A percentile compares a stretch with the other conserved stretches of the same genome.
These are phyloP conservation scores for Teunomyces kruisii DNA, from an alignment of 805 yeast species.

Conservation along the genomic window DNA sequence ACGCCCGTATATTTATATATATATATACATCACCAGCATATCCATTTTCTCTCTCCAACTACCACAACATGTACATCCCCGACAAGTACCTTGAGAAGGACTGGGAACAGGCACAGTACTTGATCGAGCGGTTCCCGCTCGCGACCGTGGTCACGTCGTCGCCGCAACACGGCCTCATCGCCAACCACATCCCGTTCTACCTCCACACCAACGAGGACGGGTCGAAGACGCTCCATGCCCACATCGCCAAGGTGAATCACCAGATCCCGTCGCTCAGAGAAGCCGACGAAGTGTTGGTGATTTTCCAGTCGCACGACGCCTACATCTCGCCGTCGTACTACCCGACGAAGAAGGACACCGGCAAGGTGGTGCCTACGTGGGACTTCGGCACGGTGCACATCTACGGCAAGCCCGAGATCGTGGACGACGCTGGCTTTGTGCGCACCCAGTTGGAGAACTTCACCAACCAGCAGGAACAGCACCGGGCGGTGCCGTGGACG, in stretches of 20 bases:
- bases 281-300: slow-evolving; percentile 43
- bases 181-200: slow-evolving; percentile 59
- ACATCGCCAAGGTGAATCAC: slow-evolving; percentile 52
- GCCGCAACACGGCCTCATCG: slow-evolving; percentile 42
- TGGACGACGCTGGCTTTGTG: slow-evolving; percentile 48
- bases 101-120: slow-evolving; percentile 37
- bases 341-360: slow-evolving; percentile 53
- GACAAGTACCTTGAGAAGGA: slow-evolving; percentile 26
- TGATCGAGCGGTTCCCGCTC: slow-evolving; percentile 50
- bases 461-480: slow-evolving; percentile 48
- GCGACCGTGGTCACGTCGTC: slow-evolving; percentile 48
- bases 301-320: slow-evolving; percentile 52
- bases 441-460: slow-evolving; percentile 43
- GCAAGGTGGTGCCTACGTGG: slow-evolving; percentile 72
- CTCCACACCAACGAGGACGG: slow-evolving; percentile 38
- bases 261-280: slow-evolving; percentile 44
- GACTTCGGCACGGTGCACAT: slow-evolving; percentile 59
- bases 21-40: not conserved
- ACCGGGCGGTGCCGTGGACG: slow-evolving; percentile 48
- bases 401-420: slow-evolving; percentile 48
- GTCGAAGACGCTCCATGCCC: slow-evolving; percentile 48
- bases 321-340: slow-evolving; percentile 64
- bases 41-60: not conserved
- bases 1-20: too few species aligned
- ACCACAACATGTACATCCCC: slow-evolving; percentile 37